phyloP scores from a whole-genome alignment of 2,329 filamentous ascomycete species.

The Davidsoniella virescens region DNA sequence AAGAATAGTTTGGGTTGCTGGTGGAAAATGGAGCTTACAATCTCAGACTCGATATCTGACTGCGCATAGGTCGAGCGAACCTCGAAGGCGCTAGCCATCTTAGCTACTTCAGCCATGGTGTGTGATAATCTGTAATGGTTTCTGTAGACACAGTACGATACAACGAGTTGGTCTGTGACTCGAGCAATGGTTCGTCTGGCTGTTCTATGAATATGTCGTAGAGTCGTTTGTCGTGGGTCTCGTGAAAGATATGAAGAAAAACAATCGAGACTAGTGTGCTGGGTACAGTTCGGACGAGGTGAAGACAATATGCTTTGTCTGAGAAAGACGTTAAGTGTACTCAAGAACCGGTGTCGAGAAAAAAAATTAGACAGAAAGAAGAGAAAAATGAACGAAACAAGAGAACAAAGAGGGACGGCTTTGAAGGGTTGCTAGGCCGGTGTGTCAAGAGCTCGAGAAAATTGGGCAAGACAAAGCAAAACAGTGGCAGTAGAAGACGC shows the following conservation, averaged over 20 bases:
- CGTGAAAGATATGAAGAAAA: constrained; percentile 1
- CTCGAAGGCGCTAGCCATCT: constrained; percentile 5
- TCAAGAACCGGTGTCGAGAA: background rate
- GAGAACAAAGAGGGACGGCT: constrained; percentile 1
- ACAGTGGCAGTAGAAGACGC: too few species aligned
- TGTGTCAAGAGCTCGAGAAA: too few species aligned
- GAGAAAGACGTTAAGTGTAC: background rate
- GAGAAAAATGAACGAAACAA: background rate
- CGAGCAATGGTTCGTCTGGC: background rate
- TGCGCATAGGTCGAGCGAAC: constrained; percentile 6
- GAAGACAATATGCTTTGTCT: background rate
- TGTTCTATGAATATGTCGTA: too few species aligned
- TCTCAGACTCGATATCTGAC: constrained; percentile 12
- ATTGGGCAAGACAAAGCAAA: too few species aligned
- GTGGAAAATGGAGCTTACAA: background rate
- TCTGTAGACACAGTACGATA: too few species aligned
- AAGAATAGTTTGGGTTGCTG: too few species aligned
- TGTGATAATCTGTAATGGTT: background rate
- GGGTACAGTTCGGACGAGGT: background rate
- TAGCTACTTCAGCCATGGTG: constrained; percentile 9
- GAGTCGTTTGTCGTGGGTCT: constrained; percentile 2
- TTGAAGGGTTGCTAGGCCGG: background rate
- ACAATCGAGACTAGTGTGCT: background rate
- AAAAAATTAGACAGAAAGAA: background rate
- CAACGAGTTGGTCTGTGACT: background rate